Base-by-base conservation (phyloP, 805 yeast species). In the Wickerhamomyces strasburgensis region DNA sequence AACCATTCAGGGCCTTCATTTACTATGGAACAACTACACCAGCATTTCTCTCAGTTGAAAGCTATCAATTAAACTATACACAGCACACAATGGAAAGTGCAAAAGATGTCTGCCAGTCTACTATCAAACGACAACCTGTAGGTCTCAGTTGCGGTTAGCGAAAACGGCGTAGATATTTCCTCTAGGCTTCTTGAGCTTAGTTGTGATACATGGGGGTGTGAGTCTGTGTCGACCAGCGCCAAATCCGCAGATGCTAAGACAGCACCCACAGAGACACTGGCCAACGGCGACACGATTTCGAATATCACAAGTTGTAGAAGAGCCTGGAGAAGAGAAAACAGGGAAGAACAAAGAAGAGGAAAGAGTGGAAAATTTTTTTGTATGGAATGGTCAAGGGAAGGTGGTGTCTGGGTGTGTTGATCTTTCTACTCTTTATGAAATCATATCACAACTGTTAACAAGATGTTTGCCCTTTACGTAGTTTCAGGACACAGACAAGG, bases 51-150 rank as follows among this genome's bases (percentile, higher is more conserved):
- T n/a, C n/a, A n/a, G n/a, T n/a, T n/a, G n/a, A n/a, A n/a, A n/a
- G n/a, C n/a, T n/a, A n/a, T n/a, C n/a, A n/a, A n/a, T n/a, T n/a
- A n/a, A n/a, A n/a, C n/a, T n/a, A n/a, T n/a, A n/a, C n/a, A n/a
- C n/a, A n/a, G n/a, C n/a, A n/a, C n/a, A n/a, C n/a, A n/a, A n/a
- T n/a, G n/a, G n/a, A n/a, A n/a, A n/a, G 17, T 15, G n/a, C 7
- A 38, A n/a, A n/a, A 34, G 37, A 44, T 54, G 55, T 54, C 33
- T 43, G 56, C 58, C 48, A 47, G 56, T 48, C 54, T 54, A 54
- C 58, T 54, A 54, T 54, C 58, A 54, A 54, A 54, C 58, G 51
- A 52, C 58, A 54, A 52, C 57, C 38, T 50, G 53, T 52, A 41
- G 54, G 52, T 37, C 33, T 26, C 50, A 50, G 56, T 52, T 54